phyloP scores from a whole-genome alignment of 2,329 filamentous ascomycete species.

The Thielaviopsis populi region DNA sequence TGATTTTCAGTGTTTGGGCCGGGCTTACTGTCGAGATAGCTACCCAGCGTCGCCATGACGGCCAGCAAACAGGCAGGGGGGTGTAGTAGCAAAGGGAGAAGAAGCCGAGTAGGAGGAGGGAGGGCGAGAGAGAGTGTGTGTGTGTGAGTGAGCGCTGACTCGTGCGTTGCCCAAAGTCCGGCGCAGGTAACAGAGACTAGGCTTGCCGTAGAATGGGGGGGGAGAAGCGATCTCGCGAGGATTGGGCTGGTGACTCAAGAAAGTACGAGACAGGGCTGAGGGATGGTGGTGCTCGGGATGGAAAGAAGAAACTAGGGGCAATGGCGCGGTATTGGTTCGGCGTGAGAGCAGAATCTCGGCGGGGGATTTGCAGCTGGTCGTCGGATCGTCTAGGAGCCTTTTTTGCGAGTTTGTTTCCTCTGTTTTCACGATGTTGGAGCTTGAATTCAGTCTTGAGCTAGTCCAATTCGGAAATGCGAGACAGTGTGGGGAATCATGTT shows the following conservation, averaged over 20 bases:
- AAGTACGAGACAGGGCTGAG: background rate
- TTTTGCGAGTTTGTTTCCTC: background rate
- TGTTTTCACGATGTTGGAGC: background rate
- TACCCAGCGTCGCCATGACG: slow-evolving; percentile 31
- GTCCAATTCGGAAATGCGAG: background rate
- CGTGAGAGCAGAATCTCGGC: background rate
- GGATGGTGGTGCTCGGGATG: background rate
- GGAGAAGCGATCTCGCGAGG: background rate
- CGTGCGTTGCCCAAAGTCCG: background rate
- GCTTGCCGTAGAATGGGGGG: background rate
- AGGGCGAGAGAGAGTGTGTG: too few relatives aligned
- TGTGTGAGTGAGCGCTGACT: background rate
- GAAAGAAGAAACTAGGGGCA: background rate
- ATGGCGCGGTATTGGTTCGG: background rate
- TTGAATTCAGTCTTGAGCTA: background rate
- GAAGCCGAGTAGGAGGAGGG: background rate
- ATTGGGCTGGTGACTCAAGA: background rate
- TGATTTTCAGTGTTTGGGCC: background rate
- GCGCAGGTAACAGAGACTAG: background rate
- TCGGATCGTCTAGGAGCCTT: background rate
- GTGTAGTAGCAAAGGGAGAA: background rate
- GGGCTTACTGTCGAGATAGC: slow-evolving; percentile 30
- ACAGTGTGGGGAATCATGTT: background rate
- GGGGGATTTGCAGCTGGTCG: background rate
- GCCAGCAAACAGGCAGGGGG: background rate